Evolutionary conservation across 805 yeast species (phyloP).

Genomic region (Candida arabinofermentans): DNA sequence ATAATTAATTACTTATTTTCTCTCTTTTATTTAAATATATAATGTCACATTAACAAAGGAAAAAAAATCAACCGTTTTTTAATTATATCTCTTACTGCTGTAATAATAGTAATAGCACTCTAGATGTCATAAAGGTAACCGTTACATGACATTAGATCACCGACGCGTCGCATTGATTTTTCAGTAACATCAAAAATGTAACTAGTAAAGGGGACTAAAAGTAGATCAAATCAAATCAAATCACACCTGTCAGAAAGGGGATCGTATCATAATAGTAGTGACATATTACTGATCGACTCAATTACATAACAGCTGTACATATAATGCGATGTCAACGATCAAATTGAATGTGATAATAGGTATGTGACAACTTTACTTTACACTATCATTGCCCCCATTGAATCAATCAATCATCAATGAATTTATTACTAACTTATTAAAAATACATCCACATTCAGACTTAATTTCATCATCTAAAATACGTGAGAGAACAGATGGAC

Average conservation of each 20-base stretch:
- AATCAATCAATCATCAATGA: background rate
- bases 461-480: conserved; percentile 46
- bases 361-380: background rate
- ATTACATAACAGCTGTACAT: too few relatives aligned
- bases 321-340: background rate
- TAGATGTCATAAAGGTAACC: too few relatives aligned
- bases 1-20: conserved; percentile 8
- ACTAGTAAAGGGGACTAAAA: too few relatives aligned
- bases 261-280: too few relatives aligned
- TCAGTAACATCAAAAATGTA: too few relatives aligned
- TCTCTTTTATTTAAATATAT: conserved; percentile 18
- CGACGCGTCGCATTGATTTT: background rate
- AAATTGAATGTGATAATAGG: background rate
- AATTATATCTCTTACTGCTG: background rate
- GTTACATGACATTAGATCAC: too few relatives aligned
- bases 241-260: too few relatives aligned
- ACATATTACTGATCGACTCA: too few relatives aligned
- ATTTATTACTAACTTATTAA: background rate
- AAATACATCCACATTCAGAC: too few relatives aligned
- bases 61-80: conserved; percentile 2
- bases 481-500: conserved; percentile 51
- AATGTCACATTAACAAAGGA: conserved; percentile 25
- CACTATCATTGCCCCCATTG: background rate
- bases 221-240: too few relatives aligned
- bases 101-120: too few relatives aligned